Base-by-base conservation (phyloP, 495 filamentous ascomycete species). In the Penicillium flavigenum region DNA sequence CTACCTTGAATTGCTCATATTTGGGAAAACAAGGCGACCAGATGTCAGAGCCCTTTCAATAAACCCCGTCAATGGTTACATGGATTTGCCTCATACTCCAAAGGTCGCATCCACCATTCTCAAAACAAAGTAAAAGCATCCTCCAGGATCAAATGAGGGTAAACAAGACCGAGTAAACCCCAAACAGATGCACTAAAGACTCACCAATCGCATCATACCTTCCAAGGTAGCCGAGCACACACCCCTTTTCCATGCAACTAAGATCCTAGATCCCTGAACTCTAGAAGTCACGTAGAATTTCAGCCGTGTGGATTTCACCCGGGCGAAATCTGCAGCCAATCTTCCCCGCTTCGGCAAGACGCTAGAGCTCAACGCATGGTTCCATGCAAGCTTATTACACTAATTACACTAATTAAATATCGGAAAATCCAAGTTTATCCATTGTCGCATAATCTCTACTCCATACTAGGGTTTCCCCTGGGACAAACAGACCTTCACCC, bases 201-300 rank as follows among this genome's bases (percentile, higher is more conserved):
- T 14, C 5, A 38, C 34, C 34, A 38, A n/a, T 38, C 14, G 34
- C 14, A 38, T 38, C 4, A 38, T 38, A 38, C 1, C 16, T n/a
- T 38, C 29, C 29, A 31, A 11, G 31, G 7, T 39, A n/a, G 16
- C 36, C 7, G n/a, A 9, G 16, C 6, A 39, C 36, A 8, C n/a
- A n/a, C 34, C 34, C 34, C 14, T 38, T 38, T 6, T 7, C 14
- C 14, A 39, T 39, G 36, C 36, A 17, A 14, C 4, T 5, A 47
- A 31, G 45, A 47, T 46, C 45, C 45, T n/a, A 22, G 42, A 44
- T 44, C 42, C 42, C 10, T 5, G 19, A 11, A 44, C 31, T 58
- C 56, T 53, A 58, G 56, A 58, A 58, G 26, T 49, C 24, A 2
- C 19, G 26, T 47, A 24, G 50, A 49, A 47, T 24, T 45, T 12